Evolutionary conservation across 345 rosid genomes (phyloP).

Genomic region (Mangifera indica): DNA sequence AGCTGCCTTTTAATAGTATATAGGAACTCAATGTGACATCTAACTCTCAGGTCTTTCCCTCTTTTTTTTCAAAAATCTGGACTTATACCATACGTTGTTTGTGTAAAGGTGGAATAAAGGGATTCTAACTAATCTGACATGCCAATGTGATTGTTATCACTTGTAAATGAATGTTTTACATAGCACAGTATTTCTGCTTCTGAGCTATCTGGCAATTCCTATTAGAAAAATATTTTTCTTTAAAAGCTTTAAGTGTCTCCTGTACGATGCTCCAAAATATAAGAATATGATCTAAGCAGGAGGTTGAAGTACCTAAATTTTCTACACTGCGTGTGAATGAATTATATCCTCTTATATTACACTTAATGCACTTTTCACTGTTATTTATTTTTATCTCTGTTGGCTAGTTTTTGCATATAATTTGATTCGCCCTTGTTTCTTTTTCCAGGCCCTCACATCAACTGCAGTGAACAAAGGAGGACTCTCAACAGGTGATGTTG

Average conservation of each 20-base stretch:
- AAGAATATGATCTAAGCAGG: not conserved
- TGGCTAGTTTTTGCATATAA: not conserved
- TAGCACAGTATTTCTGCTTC: not conserved
- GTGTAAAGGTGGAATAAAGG: not conserved
- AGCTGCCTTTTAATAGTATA: not conserved
- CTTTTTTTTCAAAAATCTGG: not conserved
- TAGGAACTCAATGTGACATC: not conserved
- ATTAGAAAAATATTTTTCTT: not conserved
- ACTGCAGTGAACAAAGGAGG: conserved; percentile 77
- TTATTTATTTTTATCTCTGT: not conserved
- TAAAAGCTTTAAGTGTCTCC: not conserved
- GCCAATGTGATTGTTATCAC: not conserved
- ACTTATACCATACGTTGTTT: not conserved
- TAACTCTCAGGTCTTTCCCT: not conserved
- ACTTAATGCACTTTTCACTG: not conserved
- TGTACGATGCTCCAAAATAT: not conserved
- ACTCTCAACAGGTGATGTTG: conserved; percentile 71
- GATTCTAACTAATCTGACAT: not conserved
- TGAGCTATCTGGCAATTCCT: not conserved
- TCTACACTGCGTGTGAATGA: not conserved
- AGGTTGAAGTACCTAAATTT: not conserved
- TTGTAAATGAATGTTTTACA: not conserved
- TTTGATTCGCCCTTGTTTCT: not conserved
- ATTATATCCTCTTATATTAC: not conserved
- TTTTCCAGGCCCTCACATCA: conserved; percentile 72